Conservation (phyloP, 1,284 basidiomycete species). For the Exobasidium rhododendri region DNA sequence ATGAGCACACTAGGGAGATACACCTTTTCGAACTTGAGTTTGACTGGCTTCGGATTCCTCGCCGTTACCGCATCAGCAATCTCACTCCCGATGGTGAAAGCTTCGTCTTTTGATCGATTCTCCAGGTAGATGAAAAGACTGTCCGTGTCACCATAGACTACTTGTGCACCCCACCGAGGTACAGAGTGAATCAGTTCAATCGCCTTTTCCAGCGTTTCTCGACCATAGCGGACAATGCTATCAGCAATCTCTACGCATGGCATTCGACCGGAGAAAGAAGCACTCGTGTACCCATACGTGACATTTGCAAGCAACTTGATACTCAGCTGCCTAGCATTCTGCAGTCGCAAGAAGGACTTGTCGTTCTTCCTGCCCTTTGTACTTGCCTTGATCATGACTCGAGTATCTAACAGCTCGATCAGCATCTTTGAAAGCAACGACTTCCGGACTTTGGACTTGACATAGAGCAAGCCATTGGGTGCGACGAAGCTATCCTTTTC, state of each 20-base stretch:
- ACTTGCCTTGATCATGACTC: constrained; percentile 93
- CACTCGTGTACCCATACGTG: constrained; percentile 84
- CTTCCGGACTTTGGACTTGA: constrained; percentile 77
- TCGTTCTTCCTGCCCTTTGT: constrained; percentile 78
- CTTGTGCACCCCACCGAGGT: constrained; percentile 79
- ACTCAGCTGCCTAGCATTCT: constrained; percentile 48
- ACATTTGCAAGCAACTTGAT: constrained; percentile 54
- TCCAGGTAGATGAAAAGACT: constrained; percentile 85
- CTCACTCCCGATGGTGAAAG: constrained; percentile 84
- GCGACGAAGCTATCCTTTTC: constrained; percentile 20
- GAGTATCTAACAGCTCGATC: constrained; percentile 85
- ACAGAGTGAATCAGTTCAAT: constrained; percentile 75
- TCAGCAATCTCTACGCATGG: constrained; percentile 97
- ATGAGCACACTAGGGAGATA: constrained; percentile 89
- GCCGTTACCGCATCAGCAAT: constrained; percentile 84
- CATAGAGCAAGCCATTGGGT: constrained; percentile 91
- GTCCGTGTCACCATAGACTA: constrained; percentile 98
- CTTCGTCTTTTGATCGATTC: constrained; percentile 85
- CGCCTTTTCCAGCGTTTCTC: constrained; percentile 94
- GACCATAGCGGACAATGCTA: constrained; percentile 91
- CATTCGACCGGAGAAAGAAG: constrained; percentile 92
- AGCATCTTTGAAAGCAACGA: constrained; percentile 88
- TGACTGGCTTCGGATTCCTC: constrained; percentile 83
- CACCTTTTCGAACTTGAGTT: constrained; percentile 97
- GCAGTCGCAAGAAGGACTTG: constrained; percentile 58